phyloP scores from a whole-genome alignment of 805 yeast species.

The Ogataea wickerhamii region DNA sequence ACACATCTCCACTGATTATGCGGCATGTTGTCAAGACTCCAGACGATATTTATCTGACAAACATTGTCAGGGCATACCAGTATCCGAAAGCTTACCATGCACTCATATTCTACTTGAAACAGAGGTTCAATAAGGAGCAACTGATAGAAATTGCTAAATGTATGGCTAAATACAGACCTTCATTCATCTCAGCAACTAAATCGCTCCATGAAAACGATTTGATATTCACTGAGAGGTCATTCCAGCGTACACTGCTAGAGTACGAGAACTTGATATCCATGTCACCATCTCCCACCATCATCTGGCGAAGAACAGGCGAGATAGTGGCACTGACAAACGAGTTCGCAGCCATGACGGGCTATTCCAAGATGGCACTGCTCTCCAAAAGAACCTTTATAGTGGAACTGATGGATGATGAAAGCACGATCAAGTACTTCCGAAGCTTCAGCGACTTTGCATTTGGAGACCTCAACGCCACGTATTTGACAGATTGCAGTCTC shows the following conservation, averaged over 20 bases:
- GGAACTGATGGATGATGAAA: constrained; percentile 78
- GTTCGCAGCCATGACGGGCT: constrained; percentile 65
- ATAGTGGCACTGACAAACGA: constrained; percentile 77
- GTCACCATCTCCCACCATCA: constrained; percentile 74
- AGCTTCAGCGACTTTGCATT: constrained; percentile 70
- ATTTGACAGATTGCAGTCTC: constrained; percentile 48
- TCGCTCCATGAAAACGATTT: constrained; percentile 68
- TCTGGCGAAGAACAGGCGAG: constrained; percentile 86
- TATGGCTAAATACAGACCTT: constrained; percentile 67
- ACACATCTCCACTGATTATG: constrained; percentile 54
- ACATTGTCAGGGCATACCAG: constrained; percentile 46
- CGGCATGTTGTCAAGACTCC: constrained; percentile 53
- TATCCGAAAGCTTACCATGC: constrained; percentile 64
- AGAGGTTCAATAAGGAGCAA: constrained; percentile 42
- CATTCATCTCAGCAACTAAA: constrained; percentile 73
- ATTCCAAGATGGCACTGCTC: constrained; percentile 53
- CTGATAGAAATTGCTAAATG: constrained; percentile 46
- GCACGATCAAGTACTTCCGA: constrained; percentile 68
- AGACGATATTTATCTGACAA: constrained; percentile 45
- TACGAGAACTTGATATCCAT: constrained; percentile 51
- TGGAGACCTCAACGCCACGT: constrained; percentile 54
- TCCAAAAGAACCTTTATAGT: constrained; percentile 65
- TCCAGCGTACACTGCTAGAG: constrained; percentile 56
- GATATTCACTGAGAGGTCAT: constrained; percentile 55
- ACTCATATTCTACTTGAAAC: constrained; percentile 50